Conservation (phyloP, 2,329 filamentous ascomycete genomes). For the Dothideomycetes sp. region DNA sequence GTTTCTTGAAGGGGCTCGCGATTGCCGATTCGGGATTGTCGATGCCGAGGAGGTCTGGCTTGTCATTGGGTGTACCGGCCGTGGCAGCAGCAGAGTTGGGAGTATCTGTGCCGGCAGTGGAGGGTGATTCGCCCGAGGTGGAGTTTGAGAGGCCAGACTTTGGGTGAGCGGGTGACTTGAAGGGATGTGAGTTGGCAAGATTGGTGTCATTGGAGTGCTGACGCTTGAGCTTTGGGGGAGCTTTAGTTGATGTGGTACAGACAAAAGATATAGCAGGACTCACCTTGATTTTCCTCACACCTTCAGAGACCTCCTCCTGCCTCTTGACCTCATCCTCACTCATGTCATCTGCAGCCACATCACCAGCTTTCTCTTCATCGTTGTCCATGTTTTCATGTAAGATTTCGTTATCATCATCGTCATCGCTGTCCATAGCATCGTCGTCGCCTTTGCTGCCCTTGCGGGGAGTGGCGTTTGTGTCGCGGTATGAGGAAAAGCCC, state of each 20-base stretch:
- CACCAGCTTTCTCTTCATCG: conserved; percentile 50
- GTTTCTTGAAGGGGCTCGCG: conserved; percentile 66
- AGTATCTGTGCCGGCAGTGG: conserved; percentile 28
- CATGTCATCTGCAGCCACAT: conserved; percentile 43
- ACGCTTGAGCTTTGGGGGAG: conserved; percentile 57
- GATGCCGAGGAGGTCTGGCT: conserved; percentile 14
- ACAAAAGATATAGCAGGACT: not conserved
- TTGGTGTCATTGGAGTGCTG: conserved; percentile 61
- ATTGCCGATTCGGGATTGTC: conserved; percentile 32
- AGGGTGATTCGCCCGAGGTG: not conserved
- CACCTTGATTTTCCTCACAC: conserved; percentile 73
- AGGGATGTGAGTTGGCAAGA: conserved; percentile 28
- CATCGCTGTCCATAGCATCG: conserved; percentile 63
- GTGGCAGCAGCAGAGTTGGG: conserved; percentile 19
- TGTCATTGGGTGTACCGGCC: conserved; percentile 18
- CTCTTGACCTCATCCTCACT: conserved; percentile 62
- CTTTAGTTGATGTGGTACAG: conserved; percentile 5
- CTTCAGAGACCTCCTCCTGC: conserved; percentile 66
- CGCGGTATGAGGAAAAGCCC: conserved; percentile 77
- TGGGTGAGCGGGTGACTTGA: conserved; percentile 22
- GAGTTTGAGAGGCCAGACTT: conserved; percentile 16
- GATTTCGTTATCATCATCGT: conserved; percentile 48
- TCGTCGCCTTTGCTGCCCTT: conserved; percentile 34
- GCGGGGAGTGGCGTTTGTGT: conserved; percentile 39
- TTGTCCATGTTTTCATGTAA: conserved; percentile 56